Evolutionary conservation across 306 rosid species (phyloP), one percentile per base, ranked within the genome.

Genomic region (Castanea mollissima): DNA sequence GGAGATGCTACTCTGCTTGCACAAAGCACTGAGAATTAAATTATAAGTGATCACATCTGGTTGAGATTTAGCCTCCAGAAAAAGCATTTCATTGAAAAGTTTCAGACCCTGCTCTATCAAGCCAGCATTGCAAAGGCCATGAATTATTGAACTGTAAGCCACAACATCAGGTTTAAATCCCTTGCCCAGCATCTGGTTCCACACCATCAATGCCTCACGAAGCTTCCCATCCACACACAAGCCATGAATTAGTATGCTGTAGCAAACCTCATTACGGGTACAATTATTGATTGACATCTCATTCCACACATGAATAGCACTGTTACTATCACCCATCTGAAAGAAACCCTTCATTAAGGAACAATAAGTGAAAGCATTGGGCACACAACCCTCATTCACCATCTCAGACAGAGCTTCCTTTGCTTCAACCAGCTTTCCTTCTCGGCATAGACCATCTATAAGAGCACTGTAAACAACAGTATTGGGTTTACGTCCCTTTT

Each of bases 131-230:
- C 99, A 95, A 67, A 92, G 91, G 69, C 98, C 97, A 74, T 90
- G 90, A 89, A 95, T 95, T 97, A 95, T 86, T 65, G 97, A 92
- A 83, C 94, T 95, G 83, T 91, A 95, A 79, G 94, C 92, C 86
- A 95, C 92, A 73, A 91, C 96, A 84, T 95, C 99, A 71, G 87
- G 91, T 87, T 89, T 92, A 63, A 85, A 79, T 77, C 98, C 97
- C 83, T 85, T 83, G 29, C 92, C 84, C 82, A 95, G 72, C 88
- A 93, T 93, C 78, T 95, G 92, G 83, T 87, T 90, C 98, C 98
- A 93, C 75, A 90, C 84, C 91, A 88, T 92, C 89, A 91, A 84
- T 41, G 96, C 97, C 83, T 92, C 96, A 72, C 49, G 83, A 72
- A 92, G 79, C 84, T 88, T 88, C 84, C 96, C 98, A 71, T 82